A percentile compares a stretch with the other conserved stretches of the same genome.
Conservation (phyloP, 805 yeast species). For the Maudiozyma turicensis region DNA sequence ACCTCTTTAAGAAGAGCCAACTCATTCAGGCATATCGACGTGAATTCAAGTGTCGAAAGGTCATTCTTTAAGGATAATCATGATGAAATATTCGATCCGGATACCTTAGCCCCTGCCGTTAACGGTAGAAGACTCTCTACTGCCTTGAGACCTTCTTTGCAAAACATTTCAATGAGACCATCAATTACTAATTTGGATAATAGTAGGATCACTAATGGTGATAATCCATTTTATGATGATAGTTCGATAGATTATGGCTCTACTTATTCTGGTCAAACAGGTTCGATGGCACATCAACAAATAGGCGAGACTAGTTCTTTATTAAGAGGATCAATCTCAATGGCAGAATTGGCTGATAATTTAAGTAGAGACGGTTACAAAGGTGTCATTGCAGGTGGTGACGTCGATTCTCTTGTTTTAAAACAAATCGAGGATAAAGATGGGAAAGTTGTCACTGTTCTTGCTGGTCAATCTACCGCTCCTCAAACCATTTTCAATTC, state of each 20-base stretch:
- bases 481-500: conserved; percentile 73
- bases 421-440: conserved; percentile 59
- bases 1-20: conserved; percentile 74
- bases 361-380: conserved; percentile 30
- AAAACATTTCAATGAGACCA: conserved; percentile 14
- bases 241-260: conserved; percentile 35
- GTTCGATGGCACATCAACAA: neutral
- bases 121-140: conserved; percentile 54
- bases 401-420: conserved; percentile 43
- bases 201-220: conserved; percentile 1
- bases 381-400: conserved; percentile 29
- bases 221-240: conserved; percentile 6
- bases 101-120: conserved; percentile 53
- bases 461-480: conserved; percentile 74
- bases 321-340: conserved; percentile 33
- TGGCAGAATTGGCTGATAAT: conserved; percentile 34
- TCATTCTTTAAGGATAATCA: conserved; percentile 51
- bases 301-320: conserved; percentile 11
- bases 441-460: conserved; percentile 60
- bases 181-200: conserved; percentile 17
- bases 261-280: conserved; percentile 7
- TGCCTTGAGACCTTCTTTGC: conserved; percentile 8
- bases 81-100: conserved; percentile 62
- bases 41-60: conserved; percentile 34
- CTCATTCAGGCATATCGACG: conserved; percentile 50